These are phyloP conservation scores for Agaricus bisporus DNA, from an alignment of 768 basidiomycete genomes.

Conservation along the genomic window DNA sequence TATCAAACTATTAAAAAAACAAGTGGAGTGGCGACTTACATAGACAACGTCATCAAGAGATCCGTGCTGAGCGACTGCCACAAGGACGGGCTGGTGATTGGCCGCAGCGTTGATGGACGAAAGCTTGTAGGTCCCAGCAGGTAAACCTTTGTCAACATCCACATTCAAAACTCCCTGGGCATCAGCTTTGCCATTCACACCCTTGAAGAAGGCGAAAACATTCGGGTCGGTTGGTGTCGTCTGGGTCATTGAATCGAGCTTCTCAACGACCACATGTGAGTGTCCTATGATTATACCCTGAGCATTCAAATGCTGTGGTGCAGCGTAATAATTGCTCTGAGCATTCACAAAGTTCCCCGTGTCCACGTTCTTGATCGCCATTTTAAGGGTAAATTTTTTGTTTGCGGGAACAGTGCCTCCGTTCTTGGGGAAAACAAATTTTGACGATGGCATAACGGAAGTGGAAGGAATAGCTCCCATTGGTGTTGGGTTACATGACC, in stretches of 20 bases:
- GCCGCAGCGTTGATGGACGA: constrained; percentile 51
- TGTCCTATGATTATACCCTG: constrained; percentile 50
- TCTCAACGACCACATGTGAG: constrained; percentile 56
- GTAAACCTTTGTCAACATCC: constrained; percentile 49
- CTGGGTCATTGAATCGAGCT: constrained; percentile 35
- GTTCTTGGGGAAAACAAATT: constrained; percentile 41
- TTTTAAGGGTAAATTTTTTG: constrained; percentile 43
- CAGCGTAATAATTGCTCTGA: constrained; percentile 45
- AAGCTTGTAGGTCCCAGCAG: constrained; percentile 53
- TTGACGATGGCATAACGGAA: constrained; percentile 42
- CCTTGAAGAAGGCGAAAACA: constrained; percentile 55
- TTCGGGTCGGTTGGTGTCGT: constrained; percentile 43
- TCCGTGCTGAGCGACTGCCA: constrained; percentile 56
- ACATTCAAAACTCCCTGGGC: constrained; percentile 46
- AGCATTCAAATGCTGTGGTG: constrained; percentile 47
- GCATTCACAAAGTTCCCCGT: constrained; percentile 55
- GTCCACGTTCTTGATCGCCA: constrained; percentile 39
- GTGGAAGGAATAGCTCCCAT: constrained; percentile 51
- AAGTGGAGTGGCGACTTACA: constrained; percentile 25
- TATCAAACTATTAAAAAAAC: background rate
- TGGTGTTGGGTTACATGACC: constrained; percentile 57
- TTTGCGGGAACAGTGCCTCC: constrained; percentile 39
- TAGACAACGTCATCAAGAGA: constrained; percentile 52
- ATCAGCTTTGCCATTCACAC: constrained; percentile 30
- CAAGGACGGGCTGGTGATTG: constrained; percentile 59